Percentiles rank a stretch among this genome's conserved stretches.
Conservation (phyloP, 441 rosid species). For the Adansonia gregorii region DNA sequence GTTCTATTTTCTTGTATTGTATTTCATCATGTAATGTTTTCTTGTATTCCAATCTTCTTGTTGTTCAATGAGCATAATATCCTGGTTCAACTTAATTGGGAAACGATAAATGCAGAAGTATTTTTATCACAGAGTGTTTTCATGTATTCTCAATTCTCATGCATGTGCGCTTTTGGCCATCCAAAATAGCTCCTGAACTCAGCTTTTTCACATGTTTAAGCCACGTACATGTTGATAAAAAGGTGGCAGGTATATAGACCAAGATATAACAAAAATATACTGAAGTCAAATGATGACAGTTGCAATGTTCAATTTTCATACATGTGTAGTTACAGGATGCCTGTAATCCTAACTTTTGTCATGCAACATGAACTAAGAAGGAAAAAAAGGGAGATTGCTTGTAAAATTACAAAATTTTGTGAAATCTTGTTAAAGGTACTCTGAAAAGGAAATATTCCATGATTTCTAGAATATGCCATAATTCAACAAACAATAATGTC, state of each 20-base stretch:
- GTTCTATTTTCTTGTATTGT: not conserved
- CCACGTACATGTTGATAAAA: not conserved
- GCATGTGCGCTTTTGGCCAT: not conserved
- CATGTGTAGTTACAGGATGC: not conserved
- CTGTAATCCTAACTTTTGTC: not conserved
- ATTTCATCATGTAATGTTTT: not conserved
- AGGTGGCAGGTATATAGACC: not conserved
- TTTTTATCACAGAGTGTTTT: not conserved
- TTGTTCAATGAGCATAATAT: not conserved
- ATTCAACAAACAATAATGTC: not conserved
- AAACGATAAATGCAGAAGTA: constrained; percentile 10
- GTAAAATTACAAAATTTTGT: too few species aligned
- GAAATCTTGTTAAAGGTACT: too few species aligned
- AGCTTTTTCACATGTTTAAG: not conserved
- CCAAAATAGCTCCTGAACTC: not conserved
- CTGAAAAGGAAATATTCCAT: not conserved
- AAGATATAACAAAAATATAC: not conserved
- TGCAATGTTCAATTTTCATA: not conserved
- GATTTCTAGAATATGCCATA: not conserved
- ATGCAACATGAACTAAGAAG: not conserved
- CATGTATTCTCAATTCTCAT: not conserved
- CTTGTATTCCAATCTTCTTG: not conserved
- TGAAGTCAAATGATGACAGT: not conserved
- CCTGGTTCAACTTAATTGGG: not conserved
- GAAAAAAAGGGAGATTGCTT: too few species aligned